Base-by-base conservation (phyloP, 1,139 yeast genomes). In the Blastobotrys aristatus region DNA sequence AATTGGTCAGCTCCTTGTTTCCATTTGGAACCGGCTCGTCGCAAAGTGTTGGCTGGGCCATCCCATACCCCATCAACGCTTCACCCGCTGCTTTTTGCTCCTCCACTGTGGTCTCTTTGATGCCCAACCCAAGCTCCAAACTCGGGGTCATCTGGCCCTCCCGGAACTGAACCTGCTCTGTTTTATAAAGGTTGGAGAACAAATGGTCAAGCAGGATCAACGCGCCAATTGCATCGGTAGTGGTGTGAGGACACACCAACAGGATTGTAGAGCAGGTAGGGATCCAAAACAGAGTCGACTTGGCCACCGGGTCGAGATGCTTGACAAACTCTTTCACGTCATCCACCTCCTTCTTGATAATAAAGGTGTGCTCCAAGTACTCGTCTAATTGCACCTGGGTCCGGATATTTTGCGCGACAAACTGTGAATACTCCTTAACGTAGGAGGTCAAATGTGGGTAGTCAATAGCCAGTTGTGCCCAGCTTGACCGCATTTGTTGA, bases 211-310 rank as follows among this genome's bases (percentile, higher is more conserved):
- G 13, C 24, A 39, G 8, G 34, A 5, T 27, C 11, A 39, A n/a
- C 4, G 42, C 42, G 6, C 42, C 42, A 17, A 11, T 14, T 4
- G 26, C 42, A 18, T 39, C 42, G 27, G 18, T 29, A 26, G 6
- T 6, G 13, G 27, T 39, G n/a, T 39, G 42, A 11, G 42, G 42
- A 14, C 34, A 27, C 6, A 21, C 17, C 4, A 39, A n/a, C 7
- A 16, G 21, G 11, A 38, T 8, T 4, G 20, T 27, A 3, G 31
- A 24, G 11, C 21, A 27, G 22, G 10, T 13, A 4, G 8, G 21
- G 4, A 26, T 6, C 18, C 18, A 38, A 16, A 4, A 22, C 18
- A 37, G 7, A 4, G 26, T 24, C 18, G 30, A 6, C 4, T 14
- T 24, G 8, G 20, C 21, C 13, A 14, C 32, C n/a, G 32, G 40